Conservation (phyloP, 164 flowering plant species). For the Macadamia integrifolia region DNA sequence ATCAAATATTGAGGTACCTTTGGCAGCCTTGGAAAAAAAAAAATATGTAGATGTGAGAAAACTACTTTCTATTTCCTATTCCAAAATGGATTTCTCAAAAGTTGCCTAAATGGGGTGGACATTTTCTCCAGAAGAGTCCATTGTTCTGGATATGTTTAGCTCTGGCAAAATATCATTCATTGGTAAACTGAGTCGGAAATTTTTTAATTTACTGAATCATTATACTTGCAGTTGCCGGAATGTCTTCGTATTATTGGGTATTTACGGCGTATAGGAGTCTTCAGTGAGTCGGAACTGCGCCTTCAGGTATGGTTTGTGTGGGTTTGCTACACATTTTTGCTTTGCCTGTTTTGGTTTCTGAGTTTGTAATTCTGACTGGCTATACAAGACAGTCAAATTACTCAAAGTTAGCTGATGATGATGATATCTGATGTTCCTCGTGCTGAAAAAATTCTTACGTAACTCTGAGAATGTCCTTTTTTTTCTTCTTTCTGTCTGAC, state of each 20-base stretch:
- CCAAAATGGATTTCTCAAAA: too few species aligned
- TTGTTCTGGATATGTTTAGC: not conserved
- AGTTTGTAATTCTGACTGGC: not conserved
- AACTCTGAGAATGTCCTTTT: not conserved
- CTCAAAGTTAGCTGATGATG: not conserved
- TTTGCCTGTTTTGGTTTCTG: constrained; percentile 1
- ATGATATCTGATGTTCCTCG: too few species aligned
- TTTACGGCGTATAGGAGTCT: constrained; percentile 97
- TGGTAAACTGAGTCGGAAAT: not conserved
- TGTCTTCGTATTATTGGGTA: constrained; percentile 95
- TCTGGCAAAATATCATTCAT: not conserved
- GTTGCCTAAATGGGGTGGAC: too few species aligned
- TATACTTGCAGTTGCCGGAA: constrained; percentile 69
- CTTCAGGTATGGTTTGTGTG: constrained; percentile 51
- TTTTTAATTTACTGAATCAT: not conserved
- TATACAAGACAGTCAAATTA: not conserved
- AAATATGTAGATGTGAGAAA: not conserved
- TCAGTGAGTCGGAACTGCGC: constrained; percentile 90
- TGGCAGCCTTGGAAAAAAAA: constrained; percentile 2
- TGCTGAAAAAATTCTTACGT: not conserved
- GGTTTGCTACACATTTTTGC: not conserved
- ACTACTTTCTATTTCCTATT: not conserved
- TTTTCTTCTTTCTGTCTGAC: constrained; percentile 4
- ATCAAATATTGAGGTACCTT: constrained; percentile 83
- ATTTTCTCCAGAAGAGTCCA: too few species aligned